Evolutionary conservation across 2,329 filamentous ascomycete genomes (phyloP), one percentile per base, ranked within the genome.

Genomic region (Lasiodiplodia sp.): DNA sequence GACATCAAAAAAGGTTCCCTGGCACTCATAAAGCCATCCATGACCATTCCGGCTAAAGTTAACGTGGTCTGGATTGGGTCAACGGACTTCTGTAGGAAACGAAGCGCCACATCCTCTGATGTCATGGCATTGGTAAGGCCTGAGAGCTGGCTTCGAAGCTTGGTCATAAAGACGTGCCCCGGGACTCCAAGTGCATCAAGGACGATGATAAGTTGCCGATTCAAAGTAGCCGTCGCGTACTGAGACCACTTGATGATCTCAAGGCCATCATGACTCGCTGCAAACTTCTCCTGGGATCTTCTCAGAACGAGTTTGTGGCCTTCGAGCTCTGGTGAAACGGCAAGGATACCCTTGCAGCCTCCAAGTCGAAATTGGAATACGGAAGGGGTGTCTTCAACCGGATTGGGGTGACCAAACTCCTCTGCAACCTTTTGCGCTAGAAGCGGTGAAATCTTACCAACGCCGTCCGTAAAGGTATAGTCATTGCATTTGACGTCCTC

Each of bases 351-450:
- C 81, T 99, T 99, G 81, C 90, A 94, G 1, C 96, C 96, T 10
- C 93, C 94, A 74, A 97, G 88, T 8, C 96, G 92, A 74, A 98
- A 97, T 74, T 99, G 96, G 72, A 92, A 95, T 0, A 92, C 91
- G 0, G 94, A 97, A 0, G 96, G 94, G 5, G 88, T 82, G 4
- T 86, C 80, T 2, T 84, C 80, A 7, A 80, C 80, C 1, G 86
- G 79, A 14, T 85, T 84, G 23, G 84, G 81, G 37, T 94, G 77
- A 0, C 86, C 86, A 70, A 96, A 87, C 71, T 96, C 91, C 16
- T 87, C 82, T 10, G 90, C 87, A 55, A 96, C 88, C 80, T 96
- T 87, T 34, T 88, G 83, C 0, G 94, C 92, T 25, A 97, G 83
- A 69, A 92, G 90, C 0, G 80, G 81, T 0, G 95, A 97, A n/a